A percentile compares a stretch with the other conserved stretches of the same genome.
Evolutionary conservation across 345 rosid species (phyloP).

Genomic region (Garcia nutans): DNA sequence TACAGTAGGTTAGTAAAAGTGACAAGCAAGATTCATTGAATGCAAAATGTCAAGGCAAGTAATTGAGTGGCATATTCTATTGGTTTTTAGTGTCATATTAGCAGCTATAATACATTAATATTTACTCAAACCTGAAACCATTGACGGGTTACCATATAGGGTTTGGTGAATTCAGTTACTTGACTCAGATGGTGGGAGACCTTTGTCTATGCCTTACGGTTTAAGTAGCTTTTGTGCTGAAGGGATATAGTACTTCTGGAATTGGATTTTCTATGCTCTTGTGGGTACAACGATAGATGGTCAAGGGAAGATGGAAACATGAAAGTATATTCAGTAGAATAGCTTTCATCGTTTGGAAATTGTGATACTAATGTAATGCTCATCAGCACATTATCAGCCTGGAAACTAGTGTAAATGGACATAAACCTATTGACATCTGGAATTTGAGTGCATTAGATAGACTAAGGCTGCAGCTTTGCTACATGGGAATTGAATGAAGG

Average conservation of each 20-base stretch:
- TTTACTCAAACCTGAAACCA: neutral
- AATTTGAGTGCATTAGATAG: neutral
- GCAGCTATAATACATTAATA: neutral
- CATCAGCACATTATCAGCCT: neutral
- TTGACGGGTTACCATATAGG: conserved; percentile 5
- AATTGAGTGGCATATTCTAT: neutral
- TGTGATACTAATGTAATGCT: neutral
- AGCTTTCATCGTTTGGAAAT: neutral
- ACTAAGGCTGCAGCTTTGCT: neutral
- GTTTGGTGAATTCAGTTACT: neutral
- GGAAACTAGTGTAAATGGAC: neutral
- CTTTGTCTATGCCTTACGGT: neutral
- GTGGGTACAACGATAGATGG: neutral
- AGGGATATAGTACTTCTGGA: neutral
- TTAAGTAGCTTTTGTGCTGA: neutral
- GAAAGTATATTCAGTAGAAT: neutral
- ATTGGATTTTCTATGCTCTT: neutral
- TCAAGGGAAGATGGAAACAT: neutral
- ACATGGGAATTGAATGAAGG: neutral
- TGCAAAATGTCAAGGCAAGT: conserved; percentile 3
- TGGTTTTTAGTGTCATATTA: neutral
- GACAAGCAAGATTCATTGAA: neutral
- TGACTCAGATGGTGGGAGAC: conserved; percentile 9
- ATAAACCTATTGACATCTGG: neutral
- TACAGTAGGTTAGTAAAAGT: neutral